phyloP scores from a whole-genome alignment of 2,329 filamentous ascomycete genomes.

The Verticillium dahliae region DNA sequence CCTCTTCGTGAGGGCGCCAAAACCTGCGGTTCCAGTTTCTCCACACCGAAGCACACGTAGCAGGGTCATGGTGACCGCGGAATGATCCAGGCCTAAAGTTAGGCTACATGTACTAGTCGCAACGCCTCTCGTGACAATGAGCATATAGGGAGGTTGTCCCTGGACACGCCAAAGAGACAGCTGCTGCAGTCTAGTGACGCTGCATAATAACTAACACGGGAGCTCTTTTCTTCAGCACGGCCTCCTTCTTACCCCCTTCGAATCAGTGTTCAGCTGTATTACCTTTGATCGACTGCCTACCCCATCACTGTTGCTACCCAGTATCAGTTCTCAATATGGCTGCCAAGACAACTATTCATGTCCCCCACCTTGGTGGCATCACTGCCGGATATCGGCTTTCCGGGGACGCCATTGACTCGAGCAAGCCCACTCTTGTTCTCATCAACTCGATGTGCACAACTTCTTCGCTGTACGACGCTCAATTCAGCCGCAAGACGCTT shows the following conservation, averaged over 20 bases:
- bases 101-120: not conserved
- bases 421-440: conserved; percentile 44
- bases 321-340: conserved; percentile 18
- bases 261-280: not conserved
- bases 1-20: not conserved
- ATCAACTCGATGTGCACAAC: conserved; percentile 47
- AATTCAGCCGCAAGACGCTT: conserved; percentile 33
- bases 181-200: not conserved
- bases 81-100: not conserved
- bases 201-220: not conserved
- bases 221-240: not conserved
- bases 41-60: not conserved
- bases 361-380: conserved; percentile 42
- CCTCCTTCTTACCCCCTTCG: not conserved
- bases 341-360: conserved; percentile 33
- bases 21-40: not conserved
- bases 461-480: conserved; percentile 34
- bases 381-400: conserved; percentile 36
- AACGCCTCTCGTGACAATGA: not conserved
- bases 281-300: not conserved
- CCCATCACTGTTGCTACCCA: not conserved
- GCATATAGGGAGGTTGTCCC: not conserved
- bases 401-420: conserved; percentile 34
- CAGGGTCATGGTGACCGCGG: not conserved
- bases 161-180: not conserved